phyloP scores from a whole-genome alignment of 495 filamentous ascomycete genomes.

The Podospora tetraspora region DNA sequence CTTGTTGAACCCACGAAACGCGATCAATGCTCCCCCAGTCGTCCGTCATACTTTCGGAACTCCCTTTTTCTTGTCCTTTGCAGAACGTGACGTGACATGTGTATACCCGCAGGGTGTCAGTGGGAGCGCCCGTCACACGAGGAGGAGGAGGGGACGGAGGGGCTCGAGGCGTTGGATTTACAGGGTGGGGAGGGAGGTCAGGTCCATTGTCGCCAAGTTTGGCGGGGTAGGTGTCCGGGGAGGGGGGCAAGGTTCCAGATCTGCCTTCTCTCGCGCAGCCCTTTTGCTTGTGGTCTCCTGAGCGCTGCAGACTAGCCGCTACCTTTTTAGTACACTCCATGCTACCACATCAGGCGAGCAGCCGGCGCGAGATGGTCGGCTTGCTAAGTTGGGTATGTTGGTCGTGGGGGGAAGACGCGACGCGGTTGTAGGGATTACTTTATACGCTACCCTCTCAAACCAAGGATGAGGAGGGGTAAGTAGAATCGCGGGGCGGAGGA shows the following conservation, averaged over 20 bases:
- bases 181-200: not conserved
- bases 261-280: not conserved
- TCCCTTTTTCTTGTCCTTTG: not conserved
- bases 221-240: constrained; percentile 6
- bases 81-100: not conserved
- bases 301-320: constrained; percentile 5
- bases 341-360: not conserved
- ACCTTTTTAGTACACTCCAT: not conserved
- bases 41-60: not conserved
- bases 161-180: not conserved
- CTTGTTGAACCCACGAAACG: not conserved
- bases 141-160: not conserved
- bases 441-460: not conserved
- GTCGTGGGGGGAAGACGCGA: not conserved
- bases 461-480: not conserved
- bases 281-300: constrained; percentile 3
- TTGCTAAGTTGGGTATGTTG: not conserved
- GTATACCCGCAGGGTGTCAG: not conserved
- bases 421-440: not conserved
- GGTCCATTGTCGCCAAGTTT: not conserved
- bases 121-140: not conserved
- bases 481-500: not conserved
- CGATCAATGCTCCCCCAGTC: not conserved
- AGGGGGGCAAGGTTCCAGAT: not conserved
- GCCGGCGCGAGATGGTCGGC: not conserved